Conservation (phyloP, 345 rosid species). For the Kandelia obovata region DNA sequence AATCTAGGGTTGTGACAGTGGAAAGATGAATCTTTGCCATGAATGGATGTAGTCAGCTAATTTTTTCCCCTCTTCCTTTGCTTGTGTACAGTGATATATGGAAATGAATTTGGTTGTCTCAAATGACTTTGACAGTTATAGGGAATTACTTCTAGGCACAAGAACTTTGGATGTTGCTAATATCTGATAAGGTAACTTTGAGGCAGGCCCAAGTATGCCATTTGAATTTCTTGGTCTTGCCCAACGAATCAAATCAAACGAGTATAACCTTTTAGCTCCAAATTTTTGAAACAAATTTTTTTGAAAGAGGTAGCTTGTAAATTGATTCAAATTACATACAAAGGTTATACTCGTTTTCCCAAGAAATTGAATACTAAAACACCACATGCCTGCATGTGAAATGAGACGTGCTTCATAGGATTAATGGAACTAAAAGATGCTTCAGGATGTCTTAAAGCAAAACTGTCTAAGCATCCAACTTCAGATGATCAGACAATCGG, state of each 20-base stretch:
- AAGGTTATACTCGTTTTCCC: too few relatives aligned
- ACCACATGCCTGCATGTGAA: too few relatives aligned
- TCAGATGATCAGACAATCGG: too few relatives aligned
- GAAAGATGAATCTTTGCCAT: background rate
- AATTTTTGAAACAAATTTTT: too few relatives aligned
- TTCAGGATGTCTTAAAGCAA: too few relatives aligned
- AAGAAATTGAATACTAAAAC: too few relatives aligned
- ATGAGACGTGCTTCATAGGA: too few relatives aligned
- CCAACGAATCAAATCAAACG: background rate
- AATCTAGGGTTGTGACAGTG: background rate
- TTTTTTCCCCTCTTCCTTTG: background rate
- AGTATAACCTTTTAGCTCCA: too few relatives aligned
- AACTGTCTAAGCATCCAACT: too few relatives aligned
- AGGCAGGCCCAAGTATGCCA: background rate
- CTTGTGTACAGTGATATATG: background rate
- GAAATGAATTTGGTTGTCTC: conserved; percentile 1
- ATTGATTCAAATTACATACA: too few relatives aligned
- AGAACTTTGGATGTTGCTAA: background rate
- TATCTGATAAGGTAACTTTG: background rate
- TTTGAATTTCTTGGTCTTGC: background rate
- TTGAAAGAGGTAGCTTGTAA: too few relatives aligned
- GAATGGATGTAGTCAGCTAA: background rate
- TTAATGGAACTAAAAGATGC: too few relatives aligned
- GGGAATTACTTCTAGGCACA: background rate
- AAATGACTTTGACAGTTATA: background rate